Conservation (phyloP, 2,329 filamentous ascomycete genomes). For the Fusarium fujikuroi region DNA sequence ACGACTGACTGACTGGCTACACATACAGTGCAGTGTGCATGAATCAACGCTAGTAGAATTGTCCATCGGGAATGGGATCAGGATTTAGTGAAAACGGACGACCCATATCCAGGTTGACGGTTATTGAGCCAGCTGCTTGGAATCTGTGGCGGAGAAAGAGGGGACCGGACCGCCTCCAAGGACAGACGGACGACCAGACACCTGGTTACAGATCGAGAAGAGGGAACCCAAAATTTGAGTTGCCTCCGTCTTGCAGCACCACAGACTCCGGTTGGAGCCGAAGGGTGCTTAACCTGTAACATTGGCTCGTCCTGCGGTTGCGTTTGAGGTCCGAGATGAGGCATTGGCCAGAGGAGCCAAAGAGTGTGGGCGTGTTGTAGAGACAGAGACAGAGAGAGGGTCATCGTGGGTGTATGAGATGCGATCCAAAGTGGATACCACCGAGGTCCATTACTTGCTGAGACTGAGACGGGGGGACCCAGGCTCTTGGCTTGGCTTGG, state of each 20-base stretch:
- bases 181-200: background rate
- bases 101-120: constrained; percentile 7
- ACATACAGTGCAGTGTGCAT: constrained; percentile 18
- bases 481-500: constrained; percentile 30
- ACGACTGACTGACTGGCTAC: constrained; percentile 26
- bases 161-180: background rate
- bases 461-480: constrained; percentile 4
- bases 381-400: background rate
- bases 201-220: background rate
- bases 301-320: constrained; percentile 6
- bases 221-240: constrained; percentile 1
- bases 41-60: constrained; percentile 28
- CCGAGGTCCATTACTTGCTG: constrained; percentile 5
- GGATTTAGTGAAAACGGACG: constrained; percentile 17
- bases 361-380: constrained; percentile 12
- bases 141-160: constrained; percentile 19
- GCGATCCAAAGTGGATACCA: constrained; percentile 23
- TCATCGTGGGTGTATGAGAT: constrained; percentile 22
- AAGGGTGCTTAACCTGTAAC: constrained; percentile 15
- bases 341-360: constrained; percentile 17
- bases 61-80: constrained; percentile 22
- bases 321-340: constrained; percentile 21
- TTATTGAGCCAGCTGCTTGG: constrained; percentile 16
- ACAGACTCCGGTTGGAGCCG: constrained; percentile 13
- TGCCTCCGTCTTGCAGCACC: background rate